Percentiles rank a stretch among this genome's conserved stretches.
These are phyloP conservation scores for Allomyces javanicus DNA, from an alignment of 192 early-diverging fungal genomes.

Conservation along the genomic window DNA sequence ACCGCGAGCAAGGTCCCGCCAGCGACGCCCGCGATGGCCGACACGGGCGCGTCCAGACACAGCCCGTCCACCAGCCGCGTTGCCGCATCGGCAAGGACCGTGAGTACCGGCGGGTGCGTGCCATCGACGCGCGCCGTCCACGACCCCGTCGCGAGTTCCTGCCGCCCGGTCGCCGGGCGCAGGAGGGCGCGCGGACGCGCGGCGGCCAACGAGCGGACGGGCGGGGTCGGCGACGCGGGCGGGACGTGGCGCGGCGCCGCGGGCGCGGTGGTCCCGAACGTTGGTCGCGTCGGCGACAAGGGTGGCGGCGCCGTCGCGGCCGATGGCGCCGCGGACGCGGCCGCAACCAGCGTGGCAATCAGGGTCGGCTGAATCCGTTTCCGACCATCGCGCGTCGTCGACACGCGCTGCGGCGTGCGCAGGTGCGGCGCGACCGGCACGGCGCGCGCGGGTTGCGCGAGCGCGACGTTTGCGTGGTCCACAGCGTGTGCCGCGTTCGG, in stretches of 20 bases:
- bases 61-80: not conserved
- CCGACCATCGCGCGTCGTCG: slow-evolving; percentile 58
- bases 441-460: not conserved
- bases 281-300: not conserved
- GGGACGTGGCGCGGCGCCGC: not conserved
- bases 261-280: not conserved
- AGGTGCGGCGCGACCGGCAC: not conserved
- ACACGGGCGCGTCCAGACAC: not conserved
- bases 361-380: slow-evolving; percentile 52
- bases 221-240: not conserved
- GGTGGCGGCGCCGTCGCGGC: not conserved
- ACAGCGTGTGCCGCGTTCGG: not conserved
- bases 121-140: not conserved
- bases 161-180: not conserved
- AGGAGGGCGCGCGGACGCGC: not conserved
- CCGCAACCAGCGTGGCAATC: not conserved
- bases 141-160: not conserved
- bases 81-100: not conserved
- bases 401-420: slow-evolving; percentile 24
- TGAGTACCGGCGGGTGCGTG: not conserved
- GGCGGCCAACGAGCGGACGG: not conserved
- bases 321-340: not conserved
- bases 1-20: not conserved
- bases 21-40: not conserved
- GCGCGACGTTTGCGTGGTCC: not conserved